A percentile compares a stretch with the other conserved stretches of the same genome.
These are phyloP conservation scores for Corchorus olitorius DNA, from an alignment of 345 rosid species.

Conservation along the genomic window DNA sequence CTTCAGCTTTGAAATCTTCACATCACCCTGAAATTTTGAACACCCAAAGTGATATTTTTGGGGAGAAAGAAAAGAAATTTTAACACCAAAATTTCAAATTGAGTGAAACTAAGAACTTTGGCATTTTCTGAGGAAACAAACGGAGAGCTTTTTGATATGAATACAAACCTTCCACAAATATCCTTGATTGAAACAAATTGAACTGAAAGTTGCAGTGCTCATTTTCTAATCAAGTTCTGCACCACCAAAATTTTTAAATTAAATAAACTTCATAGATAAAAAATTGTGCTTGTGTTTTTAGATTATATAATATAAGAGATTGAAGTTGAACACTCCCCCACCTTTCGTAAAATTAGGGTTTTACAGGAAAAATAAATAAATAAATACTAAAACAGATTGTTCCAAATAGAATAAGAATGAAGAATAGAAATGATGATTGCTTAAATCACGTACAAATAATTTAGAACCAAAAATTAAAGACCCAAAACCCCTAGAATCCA, in stretches of 20 bases:
- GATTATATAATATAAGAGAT: too few relatives aligned
- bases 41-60: background rate
- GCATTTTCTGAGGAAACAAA: slow-evolving; percentile 23
- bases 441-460: background rate
- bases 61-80: background rate
- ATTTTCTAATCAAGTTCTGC: slow-evolving; percentile 29
- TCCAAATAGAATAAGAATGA: background rate
- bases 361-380: background rate
- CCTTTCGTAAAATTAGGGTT: background rate
- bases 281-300: background rate
- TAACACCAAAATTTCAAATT: background rate
- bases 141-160: background rate
- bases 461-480: background rate
- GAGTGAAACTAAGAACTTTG: background rate
- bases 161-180: slow-evolving; percentile 50
- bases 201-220: slow-evolving; percentile 41
- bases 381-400: background rate
- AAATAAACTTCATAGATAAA: background rate
- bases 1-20: slow-evolving; percentile 31
- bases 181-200: slow-evolving; percentile 34
- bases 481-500: slow-evolving; percentile 12
- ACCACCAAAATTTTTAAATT: background rate
- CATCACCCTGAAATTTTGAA: slow-evolving; percentile 29
- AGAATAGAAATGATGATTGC: background rate
- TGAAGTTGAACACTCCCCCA: background rate